These are phyloP conservation scores for Aplosporella prunicola DNA, from an alignment of 2,329 filamentous ascomycete genomes.

Conservation along the genomic window DNA sequence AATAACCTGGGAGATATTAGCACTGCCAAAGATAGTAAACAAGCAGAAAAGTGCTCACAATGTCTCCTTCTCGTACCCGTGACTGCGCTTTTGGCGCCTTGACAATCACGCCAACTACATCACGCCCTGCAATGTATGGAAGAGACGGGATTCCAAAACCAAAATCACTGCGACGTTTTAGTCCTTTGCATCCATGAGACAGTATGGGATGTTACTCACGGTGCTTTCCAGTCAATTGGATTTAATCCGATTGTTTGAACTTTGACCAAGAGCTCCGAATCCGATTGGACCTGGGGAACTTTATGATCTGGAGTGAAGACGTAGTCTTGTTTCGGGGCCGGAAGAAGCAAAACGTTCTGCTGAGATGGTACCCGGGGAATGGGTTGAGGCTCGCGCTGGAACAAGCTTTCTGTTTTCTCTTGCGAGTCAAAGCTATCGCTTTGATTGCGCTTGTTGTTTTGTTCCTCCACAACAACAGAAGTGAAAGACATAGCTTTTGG, in stretches of 20 bases:
- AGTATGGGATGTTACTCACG: conserved; percentile 40
- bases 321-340: conserved; percentile 4
- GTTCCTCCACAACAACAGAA: too few relatives aligned
- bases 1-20: conserved; percentile 38
- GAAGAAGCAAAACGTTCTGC: conserved; percentile 8
- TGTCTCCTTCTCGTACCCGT: conserved; percentile 36
- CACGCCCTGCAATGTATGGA: conserved; percentile 60
- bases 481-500: too few relatives aligned
- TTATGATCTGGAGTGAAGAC: conserved; percentile 6
- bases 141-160: conserved; percentile 60
- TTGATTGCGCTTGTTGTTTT: too few relatives aligned
- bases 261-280: conserved; percentile 51
- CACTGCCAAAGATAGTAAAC: not conserved
- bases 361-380: not conserved
- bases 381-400: not conserved
- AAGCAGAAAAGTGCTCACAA: conserved; percentile 14
- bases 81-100: conserved; percentile 22
- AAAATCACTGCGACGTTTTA: conserved; percentile 46
- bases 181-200: too few relatives aligned
- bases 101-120: conserved; percentile 58
- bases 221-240: conserved; percentile 67
- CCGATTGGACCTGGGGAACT: not conserved
- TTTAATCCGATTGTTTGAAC: conserved; percentile 60
- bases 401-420: too few relatives aligned
- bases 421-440: too few relatives aligned